phyloP scores from a whole-genome alignment of 2,329 filamentous ascomycete species.

The Nemania serpens region DNA sequence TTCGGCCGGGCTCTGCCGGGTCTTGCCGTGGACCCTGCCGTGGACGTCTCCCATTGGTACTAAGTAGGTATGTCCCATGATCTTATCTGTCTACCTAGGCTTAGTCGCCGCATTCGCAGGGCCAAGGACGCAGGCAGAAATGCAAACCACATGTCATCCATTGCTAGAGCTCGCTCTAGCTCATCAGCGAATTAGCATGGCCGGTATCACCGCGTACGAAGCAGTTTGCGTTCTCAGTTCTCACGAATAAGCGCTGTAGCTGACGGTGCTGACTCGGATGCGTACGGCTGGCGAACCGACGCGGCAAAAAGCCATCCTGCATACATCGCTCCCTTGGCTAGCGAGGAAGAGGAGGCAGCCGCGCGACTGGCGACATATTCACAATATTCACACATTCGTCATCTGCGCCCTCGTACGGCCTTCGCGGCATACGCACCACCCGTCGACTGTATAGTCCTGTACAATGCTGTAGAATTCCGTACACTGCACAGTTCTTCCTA shows the following conservation, averaged over 20 bases:
- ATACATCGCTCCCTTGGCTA: neutral
- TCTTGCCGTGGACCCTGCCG: constrained; percentile 10
- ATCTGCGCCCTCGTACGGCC: neutral
- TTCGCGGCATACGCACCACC: constrained; percentile 1
- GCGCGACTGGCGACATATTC: neutral
- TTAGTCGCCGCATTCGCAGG: constrained; percentile 12
- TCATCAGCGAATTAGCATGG: neutral
- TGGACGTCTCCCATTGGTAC: neutral
- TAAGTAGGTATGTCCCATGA: constrained; percentile 7
- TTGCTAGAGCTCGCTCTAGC: too few relatives aligned
- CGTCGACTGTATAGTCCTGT: too few relatives aligned
- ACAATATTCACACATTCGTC: neutral
- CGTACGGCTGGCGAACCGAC: constrained; percentile 2
- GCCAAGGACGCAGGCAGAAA: neutral
- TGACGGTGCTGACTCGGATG: neutral
- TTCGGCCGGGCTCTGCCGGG: neutral
- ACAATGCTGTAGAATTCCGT: neutral
- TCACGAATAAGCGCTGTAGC: constrained; percentile 3
- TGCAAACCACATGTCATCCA: neutral
- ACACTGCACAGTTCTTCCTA: neutral
- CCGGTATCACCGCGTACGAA: constrained; percentile 3
- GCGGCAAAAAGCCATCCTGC: too few relatives aligned
- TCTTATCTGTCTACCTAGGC: constrained; percentile 2
- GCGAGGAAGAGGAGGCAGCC: neutral
- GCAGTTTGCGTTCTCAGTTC: neutral